Percentiles rank a stretch among this genome's conserved stretches.
phyloP scores from a whole-genome alignment of 768 basidiomycete species.

The Galerina sulciceps region DNA sequence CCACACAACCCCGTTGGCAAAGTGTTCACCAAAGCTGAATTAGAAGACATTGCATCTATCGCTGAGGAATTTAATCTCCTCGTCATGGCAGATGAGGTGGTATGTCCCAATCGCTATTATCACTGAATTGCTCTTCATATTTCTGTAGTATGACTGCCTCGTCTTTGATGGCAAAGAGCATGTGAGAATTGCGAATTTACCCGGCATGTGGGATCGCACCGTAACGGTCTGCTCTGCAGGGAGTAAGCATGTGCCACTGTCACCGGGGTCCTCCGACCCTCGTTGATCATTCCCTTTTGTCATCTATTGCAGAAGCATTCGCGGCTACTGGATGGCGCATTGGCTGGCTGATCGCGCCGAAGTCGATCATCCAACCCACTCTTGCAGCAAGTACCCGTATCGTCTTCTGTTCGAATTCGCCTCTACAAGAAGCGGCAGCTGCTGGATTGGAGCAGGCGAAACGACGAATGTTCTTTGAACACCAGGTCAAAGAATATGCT shows the following conservation, averaged over 20 bases:
- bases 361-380: slow-evolving; percentile 81
- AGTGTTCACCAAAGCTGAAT: slow-evolving; percentile 84
- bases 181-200: slow-evolving; percentile 90
- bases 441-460: slow-evolving; percentile 83
- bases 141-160: slow-evolving; percentile 85
- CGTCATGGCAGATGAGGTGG: slow-evolving; percentile 96
- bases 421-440: slow-evolving; percentile 93
- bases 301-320: slow-evolving; percentile 74
- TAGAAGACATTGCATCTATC: slow-evolving; percentile 82
- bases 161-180: slow-evolving; percentile 90
- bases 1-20: slow-evolving; percentile 99
- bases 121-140: slow-evolving; percentile 5
- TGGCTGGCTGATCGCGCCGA: slow-evolving; percentile 93
- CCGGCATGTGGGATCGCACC: slow-evolving; percentile 98
- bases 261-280: neutral
- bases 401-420: slow-evolving; percentile 94
- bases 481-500: slow-evolving; percentile 74
- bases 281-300: slow-evolving; percentile 2
- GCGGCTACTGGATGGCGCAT: slow-evolving; percentile 98
- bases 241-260: slow-evolving; percentile 53
- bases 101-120: slow-evolving; percentile 40
- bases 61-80: slow-evolving; percentile 93
- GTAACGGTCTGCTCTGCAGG: slow-evolving; percentile 96
- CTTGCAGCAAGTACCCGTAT: slow-evolving; percentile 92
- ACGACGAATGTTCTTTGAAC: slow-evolving; percentile 76